phyloP scores from a whole-genome alignment of 805 yeast species.

The Maudiozyma bulderi region DNA sequence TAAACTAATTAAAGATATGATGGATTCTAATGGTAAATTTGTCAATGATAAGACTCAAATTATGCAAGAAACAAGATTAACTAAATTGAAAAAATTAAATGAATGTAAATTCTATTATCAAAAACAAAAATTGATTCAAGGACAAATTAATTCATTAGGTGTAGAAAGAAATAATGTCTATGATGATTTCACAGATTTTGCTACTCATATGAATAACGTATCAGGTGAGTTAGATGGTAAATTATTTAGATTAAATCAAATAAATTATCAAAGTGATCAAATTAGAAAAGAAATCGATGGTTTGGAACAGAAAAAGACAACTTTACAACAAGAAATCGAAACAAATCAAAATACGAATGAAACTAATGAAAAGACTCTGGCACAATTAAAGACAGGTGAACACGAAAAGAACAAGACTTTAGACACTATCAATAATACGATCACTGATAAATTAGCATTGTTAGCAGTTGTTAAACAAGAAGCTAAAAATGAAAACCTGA shows the following conservation, averaged over 20 bases:
- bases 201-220: constrained; percentile 14
- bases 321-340: constrained; percentile 14
- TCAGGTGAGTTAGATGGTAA: constrained; percentile 23
- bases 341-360: constrained; percentile 9
- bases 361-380: constrained; percentile 18
- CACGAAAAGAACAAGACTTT: constrained; percentile 20
- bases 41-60: constrained; percentile 16
- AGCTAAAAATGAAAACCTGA: constrained; percentile 20
- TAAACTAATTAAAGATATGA: constrained; percentile 14
- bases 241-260: constrained; percentile 17
- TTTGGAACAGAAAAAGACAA: constrained; percentile 10
- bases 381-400: constrained; percentile 14
- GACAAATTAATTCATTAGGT: constrained; percentile 20
- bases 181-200: constrained; percentile 16
- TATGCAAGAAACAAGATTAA: constrained; percentile 20
- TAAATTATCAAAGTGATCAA: constrained; percentile 13
- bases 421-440: constrained; percentile 17
- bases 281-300: constrained; percentile 14
- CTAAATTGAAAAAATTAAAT: constrained; percentile 18
- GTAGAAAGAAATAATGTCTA: constrained; percentile 12
- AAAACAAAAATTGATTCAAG: constrained; percentile 17
- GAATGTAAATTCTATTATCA: constrained; percentile 17
- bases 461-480: constrained; percentile 23
- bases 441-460: constrained; percentile 13
- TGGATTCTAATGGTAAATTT: constrained; percentile 16